A percentile compares a stretch with the other conserved stretches of the same genome.
Evolutionary conservation across 768 basidiomycete genomes (phyloP).

Genomic region (Mycena galopus): DNA sequence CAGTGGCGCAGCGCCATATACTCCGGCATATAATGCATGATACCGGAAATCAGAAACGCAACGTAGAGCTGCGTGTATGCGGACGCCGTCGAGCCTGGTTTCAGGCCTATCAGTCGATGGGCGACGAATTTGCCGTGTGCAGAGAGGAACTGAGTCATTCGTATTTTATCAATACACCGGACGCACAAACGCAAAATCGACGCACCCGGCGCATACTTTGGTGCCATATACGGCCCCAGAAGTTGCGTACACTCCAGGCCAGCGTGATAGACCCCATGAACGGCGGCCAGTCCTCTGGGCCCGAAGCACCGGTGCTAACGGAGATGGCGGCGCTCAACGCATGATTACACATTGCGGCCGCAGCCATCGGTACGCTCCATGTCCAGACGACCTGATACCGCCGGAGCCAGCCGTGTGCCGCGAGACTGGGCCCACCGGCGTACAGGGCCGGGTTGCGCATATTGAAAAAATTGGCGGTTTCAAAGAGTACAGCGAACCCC

Average conservation of each 20-base stretch:
- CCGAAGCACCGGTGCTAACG: constrained; percentile 24
- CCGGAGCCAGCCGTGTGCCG: constrained; percentile 11
- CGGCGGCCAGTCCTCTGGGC: constrained; percentile 27
- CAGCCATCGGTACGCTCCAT: constrained; percentile 10
- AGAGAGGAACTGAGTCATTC: constrained; percentile 17
- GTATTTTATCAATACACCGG: background rate
- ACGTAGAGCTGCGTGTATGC: constrained; percentile 28
- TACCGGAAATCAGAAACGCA: constrained; percentile 49
- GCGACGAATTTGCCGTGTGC: constrained; percentile 28
- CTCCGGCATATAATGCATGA: constrained; percentile 50
- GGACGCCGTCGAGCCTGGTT: constrained; percentile 15
- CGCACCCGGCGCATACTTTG: constrained; percentile 30
- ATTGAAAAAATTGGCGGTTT: constrained; percentile 12
- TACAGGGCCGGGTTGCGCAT: constrained; percentile 17
- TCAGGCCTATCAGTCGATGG: constrained; percentile 1
- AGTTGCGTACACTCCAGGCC: constrained; percentile 24
- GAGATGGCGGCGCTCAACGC: constrained; percentile 19
- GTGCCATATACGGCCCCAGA: constrained; percentile 30
- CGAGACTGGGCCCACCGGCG: constrained; percentile 26
- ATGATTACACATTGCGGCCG: background rate
- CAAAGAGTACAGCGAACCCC: background rate
- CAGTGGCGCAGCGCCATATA: constrained; percentile 45
- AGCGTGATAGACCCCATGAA: constrained; percentile 21
- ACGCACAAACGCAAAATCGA: background rate
- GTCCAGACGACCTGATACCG: constrained; percentile 15